phyloP scores from a whole-genome alignment of 208 protist genomes.

The Lotmaria passim region DNA sequence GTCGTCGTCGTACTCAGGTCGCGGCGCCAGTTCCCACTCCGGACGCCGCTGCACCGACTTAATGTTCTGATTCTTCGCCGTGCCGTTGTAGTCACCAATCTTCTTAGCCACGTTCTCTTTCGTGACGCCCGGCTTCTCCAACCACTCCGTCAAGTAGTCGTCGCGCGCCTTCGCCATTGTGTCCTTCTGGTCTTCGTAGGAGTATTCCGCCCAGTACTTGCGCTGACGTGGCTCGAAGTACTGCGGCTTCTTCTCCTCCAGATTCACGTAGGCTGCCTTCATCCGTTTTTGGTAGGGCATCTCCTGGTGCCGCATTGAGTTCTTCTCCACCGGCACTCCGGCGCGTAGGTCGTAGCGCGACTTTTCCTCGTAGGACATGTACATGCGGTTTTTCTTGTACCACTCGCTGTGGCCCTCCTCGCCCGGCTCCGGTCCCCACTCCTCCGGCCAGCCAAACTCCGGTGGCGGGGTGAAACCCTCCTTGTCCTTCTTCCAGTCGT shows the following conservation, averaged over 20 bases:
- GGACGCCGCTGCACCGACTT: slow-evolving; percentile 79
- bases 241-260: slow-evolving; percentile 76
- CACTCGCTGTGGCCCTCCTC: slow-evolving; percentile 85
- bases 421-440: slow-evolving; percentile 88
- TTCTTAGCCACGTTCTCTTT: slow-evolving; percentile 87
- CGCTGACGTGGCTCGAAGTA: slow-evolving; percentile 77
- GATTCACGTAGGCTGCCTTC: slow-evolving; percentile 85
- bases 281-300: slow-evolving; percentile 87
- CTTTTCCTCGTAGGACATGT: slow-evolving; percentile 92
- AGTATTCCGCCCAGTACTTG: slow-evolving; percentile 85
- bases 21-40: slow-evolving; percentile 88
- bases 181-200: slow-evolving; percentile 87
- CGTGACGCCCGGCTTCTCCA: slow-evolving; percentile 87
- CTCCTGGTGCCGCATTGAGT: slow-evolving; percentile 86
- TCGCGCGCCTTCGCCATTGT: slow-evolving; percentile 82
- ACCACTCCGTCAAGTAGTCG: slow-evolving; percentile 85
- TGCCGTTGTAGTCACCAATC: slow-evolving; percentile 91
- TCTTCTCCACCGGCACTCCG: slow-evolving; percentile 86
- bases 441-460: slow-evolving; percentile 88
- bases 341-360: slow-evolving; percentile 76
- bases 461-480: slow-evolving; percentile 70
- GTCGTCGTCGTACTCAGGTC: slow-evolving; percentile 51
- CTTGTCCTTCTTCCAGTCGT: slow-evolving; percentile 78
- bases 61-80: slow-evolving; percentile 77
- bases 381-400: slow-evolving; percentile 92